Evolutionary conservation across 305 asterid species (phyloP).

Genomic region (Fraxinus floribunda): DNA sequence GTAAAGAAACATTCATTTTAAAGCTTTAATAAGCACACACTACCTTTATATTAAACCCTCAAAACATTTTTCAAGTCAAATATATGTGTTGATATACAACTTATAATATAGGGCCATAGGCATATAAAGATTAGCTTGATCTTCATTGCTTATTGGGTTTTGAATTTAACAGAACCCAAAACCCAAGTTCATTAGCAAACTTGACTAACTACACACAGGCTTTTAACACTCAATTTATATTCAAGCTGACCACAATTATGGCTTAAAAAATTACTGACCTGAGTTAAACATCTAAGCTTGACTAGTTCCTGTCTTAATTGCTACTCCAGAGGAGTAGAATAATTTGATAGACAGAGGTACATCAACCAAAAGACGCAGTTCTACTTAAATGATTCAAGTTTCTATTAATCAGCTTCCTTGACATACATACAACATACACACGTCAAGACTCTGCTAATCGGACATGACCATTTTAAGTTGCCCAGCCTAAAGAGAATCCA

Average conservation of each 20-base stretch:
- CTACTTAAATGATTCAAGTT: not conserved
- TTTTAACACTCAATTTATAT: slow-evolving; percentile 3
- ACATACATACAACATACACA: not conserved
- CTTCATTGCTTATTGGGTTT: not conserved
- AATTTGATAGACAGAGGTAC: not conserved
- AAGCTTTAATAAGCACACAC: not conserved
- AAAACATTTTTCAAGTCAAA: not conserved
- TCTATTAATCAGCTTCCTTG: slow-evolving; percentile 2
- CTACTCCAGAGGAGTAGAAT: not conserved
- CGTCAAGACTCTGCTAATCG: not conserved
- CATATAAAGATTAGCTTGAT: not conserved
- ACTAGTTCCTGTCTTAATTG: not conserved
- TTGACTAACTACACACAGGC: not conserved
- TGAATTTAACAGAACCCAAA: not conserved
- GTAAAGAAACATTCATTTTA: not conserved
- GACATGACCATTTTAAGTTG: not conserved
- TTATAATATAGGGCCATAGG: not conserved
- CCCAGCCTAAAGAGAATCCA: not conserved
- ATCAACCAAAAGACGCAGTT: not conserved
- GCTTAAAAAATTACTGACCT: not conserved
- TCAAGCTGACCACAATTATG: not conserved
- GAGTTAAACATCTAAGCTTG: not conserved
- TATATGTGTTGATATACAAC: not conserved
- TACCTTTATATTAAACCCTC: not conserved
- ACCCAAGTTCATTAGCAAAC: not conserved